Evolutionary conservation across 2,329 filamentous ascomycete species (phyloP), one percentile per base, ranked within the genome.

Genomic region (Fusarium solani-melongenae): DNA sequence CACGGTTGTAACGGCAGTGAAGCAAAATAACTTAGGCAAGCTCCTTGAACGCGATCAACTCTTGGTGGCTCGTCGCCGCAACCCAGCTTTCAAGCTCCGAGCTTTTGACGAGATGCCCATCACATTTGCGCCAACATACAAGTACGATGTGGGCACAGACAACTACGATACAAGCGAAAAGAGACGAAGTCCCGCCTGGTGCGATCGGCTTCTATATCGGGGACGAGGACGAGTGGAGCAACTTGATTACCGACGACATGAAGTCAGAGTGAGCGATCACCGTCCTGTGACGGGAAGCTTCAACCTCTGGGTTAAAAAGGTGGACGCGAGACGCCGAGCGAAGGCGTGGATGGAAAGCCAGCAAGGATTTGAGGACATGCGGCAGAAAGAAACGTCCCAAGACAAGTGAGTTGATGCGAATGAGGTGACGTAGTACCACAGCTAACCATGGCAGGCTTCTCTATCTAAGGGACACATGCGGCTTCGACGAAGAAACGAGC

Each of bases 111-210:
- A 99, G 83, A 88, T 92, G 64, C 93, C 93, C 1, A 98, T 99
- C 78, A 92, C 91, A 0, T 99, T 99, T 81, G 92, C 94, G 9
- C 96, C 96, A 1, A 99, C 96, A 0, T 99, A 99, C 87, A 99
- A 99, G 82, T 99, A 99, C 81, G 96, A 99, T 77, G 94, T 98
- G 1, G 95, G 95, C 17, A 97, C 94, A 0, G 96, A 98, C 79
- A 93, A 91, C 8, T 99, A 98, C 82, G 96, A 99, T 81, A 93
- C 93, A 1, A 96, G 93, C 77, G 96, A 99, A 82, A 99, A 99
- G 87, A 94, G 94, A 82, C 90, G 96, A 58, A 93, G 94, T 24
- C 96, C 96, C 0, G 96, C 96, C 1, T 99, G 96, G 96, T 99
- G 96, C 81, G 96, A 99, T 84, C 91, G 96, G 38, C 84, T 99